A percentile compares a stretch with the other conserved stretches of the same genome.
Conservation (phyloP, 139 green algal genomes). For the Spirogloea muscicola region DNA sequence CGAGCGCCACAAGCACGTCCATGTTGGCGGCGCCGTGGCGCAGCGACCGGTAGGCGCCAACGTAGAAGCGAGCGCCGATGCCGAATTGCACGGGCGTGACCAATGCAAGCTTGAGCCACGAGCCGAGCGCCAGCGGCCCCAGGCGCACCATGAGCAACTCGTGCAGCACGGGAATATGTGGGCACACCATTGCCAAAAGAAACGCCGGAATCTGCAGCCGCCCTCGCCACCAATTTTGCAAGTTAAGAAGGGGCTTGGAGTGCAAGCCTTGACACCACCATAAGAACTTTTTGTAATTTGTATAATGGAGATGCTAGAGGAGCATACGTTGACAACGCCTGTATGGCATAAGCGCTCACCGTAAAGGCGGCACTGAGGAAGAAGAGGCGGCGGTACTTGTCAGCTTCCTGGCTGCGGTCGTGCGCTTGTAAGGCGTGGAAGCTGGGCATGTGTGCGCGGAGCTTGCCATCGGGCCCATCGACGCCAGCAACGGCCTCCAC, state of each 20-base stretch:
- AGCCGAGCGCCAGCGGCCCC: conserved; percentile 65
- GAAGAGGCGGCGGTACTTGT: conserved; percentile 14
- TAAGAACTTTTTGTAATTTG: conserved; percentile 1
- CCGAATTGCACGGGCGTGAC: conserved; percentile 85
- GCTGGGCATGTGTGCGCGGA: conserved; percentile 4
- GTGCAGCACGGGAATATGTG: conserved; percentile 57
- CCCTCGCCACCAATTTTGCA: conserved; percentile 3
- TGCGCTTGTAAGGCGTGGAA: not conserved
- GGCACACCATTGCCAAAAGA: conserved; percentile 81
- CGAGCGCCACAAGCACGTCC: conserved; percentile 94
- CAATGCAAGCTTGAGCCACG: conserved; percentile 78
- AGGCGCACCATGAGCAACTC: conserved; percentile 51
- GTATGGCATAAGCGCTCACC: not conserved
- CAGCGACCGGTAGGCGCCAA: conserved; percentile 70
- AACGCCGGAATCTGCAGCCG: conserved; percentile 34
- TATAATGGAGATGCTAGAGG: not conserved
- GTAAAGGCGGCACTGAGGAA: conserved; percentile 11
- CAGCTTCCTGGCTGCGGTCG: conserved; percentile 8
- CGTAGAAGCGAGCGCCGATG: conserved; percentile 90
- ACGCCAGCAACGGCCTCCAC: conserved; percentile 58
- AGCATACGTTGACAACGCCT: not conserved
- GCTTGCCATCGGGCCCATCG: conserved; percentile 41
- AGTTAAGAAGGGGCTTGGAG: not conserved
- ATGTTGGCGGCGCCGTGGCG: conserved; percentile 84
- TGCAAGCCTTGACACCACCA: not conserved